Conservation (phyloP, 805 yeast genomes). For the Nakazawaea ernobii region DNA sequence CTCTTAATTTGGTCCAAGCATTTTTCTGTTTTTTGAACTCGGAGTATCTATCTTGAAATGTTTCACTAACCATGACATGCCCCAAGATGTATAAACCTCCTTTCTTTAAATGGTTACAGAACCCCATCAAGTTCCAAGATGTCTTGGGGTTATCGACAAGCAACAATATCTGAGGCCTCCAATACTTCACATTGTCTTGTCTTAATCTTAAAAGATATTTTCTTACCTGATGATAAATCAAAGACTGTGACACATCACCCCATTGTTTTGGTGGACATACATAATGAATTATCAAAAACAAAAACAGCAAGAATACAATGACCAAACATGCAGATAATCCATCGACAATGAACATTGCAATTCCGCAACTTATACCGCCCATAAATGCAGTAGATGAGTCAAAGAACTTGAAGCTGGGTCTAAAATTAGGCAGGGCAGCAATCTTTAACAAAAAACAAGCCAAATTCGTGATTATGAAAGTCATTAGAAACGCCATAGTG, state of each 20-base stretch:
- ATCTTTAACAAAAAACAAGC: conserved; percentile 87
- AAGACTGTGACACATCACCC: conserved; percentile 96
- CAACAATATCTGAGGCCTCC: conserved; percentile 94
- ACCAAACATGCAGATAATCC: conserved; percentile 81
- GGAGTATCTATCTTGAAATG: conserved; percentile 55
- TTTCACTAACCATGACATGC: conserved; percentile 72
- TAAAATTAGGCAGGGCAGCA: conserved; percentile 95
- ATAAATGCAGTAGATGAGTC: conserved; percentile 72
- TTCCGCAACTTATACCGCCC: conserved; percentile 65
- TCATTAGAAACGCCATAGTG: conserved; percentile 96
- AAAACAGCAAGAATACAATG: conserved; percentile 53
- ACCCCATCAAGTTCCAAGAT: conserved; percentile 84
- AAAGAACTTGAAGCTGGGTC: conserved; percentile 92
- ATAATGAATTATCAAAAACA: conserved; percentile 80
- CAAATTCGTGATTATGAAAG: conserved; percentile 87
- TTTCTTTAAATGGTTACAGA: conserved; percentile 91
- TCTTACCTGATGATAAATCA: conserved; percentile 94
- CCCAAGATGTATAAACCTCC: conserved; percentile 93
- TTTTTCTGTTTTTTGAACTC: conserved; percentile 68
- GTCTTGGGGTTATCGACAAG: conserved; percentile 90
- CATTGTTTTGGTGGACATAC: conserved; percentile 92
- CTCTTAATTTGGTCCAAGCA: conserved; percentile 84
- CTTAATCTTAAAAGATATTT: conserved; percentile 78
- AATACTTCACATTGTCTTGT: conserved; percentile 92
- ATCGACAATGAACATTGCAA: conserved; percentile 93